Percentiles rank a stretch among this genome's conserved stretches.
Evolutionary conservation across 2,329 filamentous ascomycete genomes (phyloP).

Genomic region (Beauveria brongniartii): DNA sequence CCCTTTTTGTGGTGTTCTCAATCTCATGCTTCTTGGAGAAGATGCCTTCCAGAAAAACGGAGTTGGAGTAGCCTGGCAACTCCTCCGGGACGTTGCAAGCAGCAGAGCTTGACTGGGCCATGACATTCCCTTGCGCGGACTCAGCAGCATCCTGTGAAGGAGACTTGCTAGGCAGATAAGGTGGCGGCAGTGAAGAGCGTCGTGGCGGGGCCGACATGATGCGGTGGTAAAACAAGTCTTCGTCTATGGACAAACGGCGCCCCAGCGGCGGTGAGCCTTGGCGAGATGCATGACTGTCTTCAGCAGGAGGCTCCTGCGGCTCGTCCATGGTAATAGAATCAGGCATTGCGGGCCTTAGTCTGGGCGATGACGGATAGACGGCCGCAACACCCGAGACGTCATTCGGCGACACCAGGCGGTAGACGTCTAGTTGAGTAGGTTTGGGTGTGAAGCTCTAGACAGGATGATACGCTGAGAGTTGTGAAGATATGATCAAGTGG

Average conservation of each 20-base stretch:
- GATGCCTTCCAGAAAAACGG: slow-evolving; percentile 46
- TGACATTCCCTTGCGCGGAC: not conserved
- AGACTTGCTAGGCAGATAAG: slow-evolving; percentile 29
- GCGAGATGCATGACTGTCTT: slow-evolving; percentile 23
- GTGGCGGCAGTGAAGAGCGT: slow-evolving; percentile 39
- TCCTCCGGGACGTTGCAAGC: slow-evolving; percentile 31
- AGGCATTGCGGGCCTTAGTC: slow-evolving; percentile 17
- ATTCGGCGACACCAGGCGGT: slow-evolving; percentile 1
- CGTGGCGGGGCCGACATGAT: slow-evolving; percentile 38
- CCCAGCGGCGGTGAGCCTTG: slow-evolving; percentile 28
- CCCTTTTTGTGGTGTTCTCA: slow-evolving; percentile 53
- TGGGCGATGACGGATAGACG: not conserved
- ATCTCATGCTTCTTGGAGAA: slow-evolving; percentile 60
- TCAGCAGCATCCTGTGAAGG: not conserved
- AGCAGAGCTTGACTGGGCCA: not conserved
- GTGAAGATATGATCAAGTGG: slow-evolving; percentile 25
- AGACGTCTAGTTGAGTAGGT: not conserved
- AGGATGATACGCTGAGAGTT: slow-evolving; percentile 5
- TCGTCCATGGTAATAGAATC: slow-evolving; percentile 26
- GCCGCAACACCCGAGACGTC: slow-evolving; percentile 2
- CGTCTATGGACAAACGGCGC: slow-evolving; percentile 45
- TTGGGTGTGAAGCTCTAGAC: not conserved
- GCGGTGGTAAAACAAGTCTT: slow-evolving; percentile 45
- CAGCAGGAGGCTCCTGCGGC: slow-evolving; percentile 21
- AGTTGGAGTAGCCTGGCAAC: slow-evolving; percentile 50